Base-by-base conservation (phyloP, 495 filamentous ascomycete genomes). In the Aspergillus asperescens region DNA sequence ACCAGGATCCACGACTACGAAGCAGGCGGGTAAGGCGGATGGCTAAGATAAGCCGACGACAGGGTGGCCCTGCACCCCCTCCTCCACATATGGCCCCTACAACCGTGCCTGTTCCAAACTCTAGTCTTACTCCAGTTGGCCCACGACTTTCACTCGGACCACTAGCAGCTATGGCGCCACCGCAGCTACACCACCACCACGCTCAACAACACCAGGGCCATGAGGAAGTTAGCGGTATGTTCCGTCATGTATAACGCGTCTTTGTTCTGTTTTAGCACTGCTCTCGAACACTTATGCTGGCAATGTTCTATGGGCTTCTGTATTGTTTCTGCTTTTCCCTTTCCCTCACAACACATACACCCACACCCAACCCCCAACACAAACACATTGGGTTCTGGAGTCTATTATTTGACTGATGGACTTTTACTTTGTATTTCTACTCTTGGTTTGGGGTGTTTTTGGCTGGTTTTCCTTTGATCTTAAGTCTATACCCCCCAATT, bases 141-240 rank as follows among this genome's bases (percentile, higher is more conserved):
- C 71, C 62, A 31, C 73, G 73, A 51, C 76, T 64, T 58, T 73
- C 78, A 56, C 75, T 84, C 37, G 76, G 76, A 16, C 72, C 82
- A 58, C 67, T 81, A 67, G 73, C 51, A 25, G 51, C 73, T 60
- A 87, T 90, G 79, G 79, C 77, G 38, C 71, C 81, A 70, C 76
- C 79, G 22, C 81, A 83, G 64, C 70, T 86, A 56, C 86, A 88
- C 57, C 87, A 90, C 64, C 90, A 93, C 67, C 89, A 93, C 67
- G 79, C 81, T 42, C 87, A 90, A 65, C 81, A 77, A 32, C 85
- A 89, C 62, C 81, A 83, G 62, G 81, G 81, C 60, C 79, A 81
- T 65, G 90, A 93, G 60, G 90, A 94, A 78, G 89, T 93, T 77
- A 82, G 78, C 76, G 88, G 91, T 89, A 95, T 95, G 90, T 92